phyloP scores from a whole-genome alignment of 2,329 filamentous ascomycete genomes.

The Xylariales sp. region DNA sequence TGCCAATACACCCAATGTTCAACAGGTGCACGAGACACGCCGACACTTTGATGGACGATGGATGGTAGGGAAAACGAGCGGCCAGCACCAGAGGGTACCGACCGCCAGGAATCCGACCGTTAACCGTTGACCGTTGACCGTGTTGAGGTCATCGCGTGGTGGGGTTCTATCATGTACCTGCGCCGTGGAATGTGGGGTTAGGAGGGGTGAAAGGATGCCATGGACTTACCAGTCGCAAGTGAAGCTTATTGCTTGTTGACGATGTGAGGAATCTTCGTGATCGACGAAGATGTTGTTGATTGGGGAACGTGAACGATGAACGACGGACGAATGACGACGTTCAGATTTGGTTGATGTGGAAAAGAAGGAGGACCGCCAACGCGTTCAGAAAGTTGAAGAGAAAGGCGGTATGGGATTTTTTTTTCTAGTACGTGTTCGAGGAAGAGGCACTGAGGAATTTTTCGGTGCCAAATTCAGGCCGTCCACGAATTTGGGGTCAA shows the following conservation, averaged over 20 bases:
- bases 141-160: constrained; percentile 8
- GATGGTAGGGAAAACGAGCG: too few relatives aligned
- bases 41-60: not conserved
- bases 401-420: constrained; percentile 8
- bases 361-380: constrained; percentile 5
- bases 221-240: not conserved
- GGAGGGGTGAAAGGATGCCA: constrained; percentile 1
- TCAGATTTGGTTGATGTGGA: not conserved
- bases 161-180: constrained; percentile 5
- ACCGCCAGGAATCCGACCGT: too few relatives aligned
- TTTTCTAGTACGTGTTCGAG: not conserved
- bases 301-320: not conserved
- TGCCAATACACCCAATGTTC: too few relatives aligned
- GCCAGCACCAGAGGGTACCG: too few relatives aligned
- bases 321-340: not conserved
- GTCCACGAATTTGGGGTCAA: too few relatives aligned
- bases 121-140: too few relatives aligned
- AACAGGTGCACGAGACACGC: not conserved
- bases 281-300: constrained; percentile 3
- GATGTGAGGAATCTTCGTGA: not conserved
- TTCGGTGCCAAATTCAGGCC: not conserved
- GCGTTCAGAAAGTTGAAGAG: constrained; percentile 4
- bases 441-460: not conserved
- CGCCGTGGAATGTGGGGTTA: constrained; percentile 8
- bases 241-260: not conserved